Evolutionary conservation across 1,139 yeast species (phyloP), one percentile per base, ranked within the genome.

Genomic region (Debaryomyces psychrophilus): DNA sequence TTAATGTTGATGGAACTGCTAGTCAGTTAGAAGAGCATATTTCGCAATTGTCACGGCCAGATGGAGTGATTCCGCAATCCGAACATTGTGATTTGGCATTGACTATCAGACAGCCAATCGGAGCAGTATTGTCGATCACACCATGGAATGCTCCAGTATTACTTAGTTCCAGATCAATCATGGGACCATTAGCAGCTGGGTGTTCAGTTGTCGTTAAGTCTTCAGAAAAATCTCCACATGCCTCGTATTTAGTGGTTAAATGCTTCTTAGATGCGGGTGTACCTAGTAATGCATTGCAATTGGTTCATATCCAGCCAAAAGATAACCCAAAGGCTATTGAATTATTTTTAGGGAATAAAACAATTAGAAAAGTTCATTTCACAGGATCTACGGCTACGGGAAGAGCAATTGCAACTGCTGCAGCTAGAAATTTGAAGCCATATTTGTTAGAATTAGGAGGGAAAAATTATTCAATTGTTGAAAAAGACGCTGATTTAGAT

Each of bases 61-160:
- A 52, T 3, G 78, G 74, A 1, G 52, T 49, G 29, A 50, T 60
- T 8, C 50, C 64, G 8, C 54, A 61, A 46, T 46, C 64, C 7
- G 44, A 45, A 3, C 39, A 29, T 11, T 50, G 59, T 8, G 65
- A 65, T 17, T 58, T 71, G 25, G 66, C 77, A 0, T 42, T 71
- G 41, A 65, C 65, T 0, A 41, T 66, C 5, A 65, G 62, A 36
- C 64, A 66, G 36, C 79, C 81, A 0, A 47, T 73, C 17, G 81
- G 81, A 1, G 74, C 79, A 0, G 76, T 76, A 0, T 55, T 75
- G 34, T 62, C 79, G 8, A 69, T 76, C 2, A 61, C 79, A 4
- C 75, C 81, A 1, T 76, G 80, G 81, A 76, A 76, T 58, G 80
- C 79, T 0, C 79, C 81, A 1, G 69, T 69, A 1, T 60, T 77